These are phyloP conservation scores for Starmerella sp. DNA, from an alignment of 805 yeast species.

Conservation along the genomic window DNA sequence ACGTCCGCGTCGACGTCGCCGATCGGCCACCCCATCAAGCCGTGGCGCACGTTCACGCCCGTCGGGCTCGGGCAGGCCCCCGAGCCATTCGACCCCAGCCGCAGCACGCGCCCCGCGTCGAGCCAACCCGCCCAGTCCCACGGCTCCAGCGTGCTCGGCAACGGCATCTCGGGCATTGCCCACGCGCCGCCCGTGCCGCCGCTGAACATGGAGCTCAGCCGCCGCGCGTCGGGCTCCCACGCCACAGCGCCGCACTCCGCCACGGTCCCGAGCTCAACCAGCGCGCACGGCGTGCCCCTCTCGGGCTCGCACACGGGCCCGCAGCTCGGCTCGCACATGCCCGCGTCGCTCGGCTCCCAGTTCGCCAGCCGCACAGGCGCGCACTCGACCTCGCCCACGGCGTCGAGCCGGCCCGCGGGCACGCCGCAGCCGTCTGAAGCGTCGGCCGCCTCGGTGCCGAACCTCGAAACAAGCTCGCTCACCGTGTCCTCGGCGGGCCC, in stretches of 20 bases:
- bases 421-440: not conserved
- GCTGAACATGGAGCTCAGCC: not conserved
- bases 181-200: not conserved
- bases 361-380: not conserved
- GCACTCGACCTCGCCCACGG: not conserved
- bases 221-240: not conserved
- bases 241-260: not conserved
- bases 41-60: slow-evolving; percentile 19
- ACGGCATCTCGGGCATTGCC: not conserved
- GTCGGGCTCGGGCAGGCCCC: slow-evolving; percentile 18
- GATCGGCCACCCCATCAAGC: slow-evolving; percentile 12
- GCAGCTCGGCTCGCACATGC: not conserved
- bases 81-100: slow-evolving; percentile 4
- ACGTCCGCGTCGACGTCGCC: slow-evolving; percentile 8
- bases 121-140: not conserved
- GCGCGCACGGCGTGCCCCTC: not conserved
- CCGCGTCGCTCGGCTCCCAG: not conserved
- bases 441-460: not conserved
- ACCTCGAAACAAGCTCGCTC: not conserved
- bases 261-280: not conserved
- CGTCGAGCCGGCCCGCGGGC: not conserved
- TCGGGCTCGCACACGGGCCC: too few species aligned
- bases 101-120: not conserved
- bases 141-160: not conserved
- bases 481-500: not conserved